A percentile compares a stretch with the other conserved stretches of the same genome.
These are phyloP conservation scores for Lachnellula suecica DNA, from an alignment of 2,329 filamentous ascomycete genomes.

Conservation along the genomic window DNA sequence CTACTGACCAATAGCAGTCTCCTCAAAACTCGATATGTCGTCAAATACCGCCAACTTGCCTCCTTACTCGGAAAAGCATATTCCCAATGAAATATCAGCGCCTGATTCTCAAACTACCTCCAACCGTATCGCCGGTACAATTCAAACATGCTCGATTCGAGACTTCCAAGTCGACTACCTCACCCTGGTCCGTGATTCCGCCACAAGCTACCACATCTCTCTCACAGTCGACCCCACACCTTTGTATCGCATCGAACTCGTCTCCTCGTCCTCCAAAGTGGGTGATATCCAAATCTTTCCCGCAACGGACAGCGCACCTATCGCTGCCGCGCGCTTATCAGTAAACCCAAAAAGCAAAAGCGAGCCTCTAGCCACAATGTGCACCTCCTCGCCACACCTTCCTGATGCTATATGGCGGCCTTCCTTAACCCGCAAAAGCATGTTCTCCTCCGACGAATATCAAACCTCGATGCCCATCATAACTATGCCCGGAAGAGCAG, in stretches of 20 bases:
- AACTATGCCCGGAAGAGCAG: not conserved
- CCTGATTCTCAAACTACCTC: too few relatives aligned
- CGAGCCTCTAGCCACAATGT: not conserved
- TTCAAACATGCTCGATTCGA: not conserved
- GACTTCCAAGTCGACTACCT: not conserved
- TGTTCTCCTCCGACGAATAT: not conserved
- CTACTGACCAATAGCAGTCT: too few relatives aligned
- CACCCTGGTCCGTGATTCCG: not conserved
- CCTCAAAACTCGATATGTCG: too few relatives aligned
- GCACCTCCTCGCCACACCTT: not conserved
- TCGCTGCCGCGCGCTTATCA: not conserved
- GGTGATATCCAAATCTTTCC: not conserved
- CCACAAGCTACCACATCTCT: not conserved
- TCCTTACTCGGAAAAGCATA: too few relatives aligned
- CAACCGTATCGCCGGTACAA: not conserved
- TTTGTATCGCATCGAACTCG: not conserved
- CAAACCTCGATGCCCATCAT: not conserved
- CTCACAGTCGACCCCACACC: not conserved
- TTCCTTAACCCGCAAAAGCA: not conserved
- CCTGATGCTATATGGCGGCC: not conserved
- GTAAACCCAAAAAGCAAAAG: not conserved
- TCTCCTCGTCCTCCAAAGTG: not conserved
- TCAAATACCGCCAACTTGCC: too few relatives aligned
- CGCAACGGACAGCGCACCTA: not conserved
- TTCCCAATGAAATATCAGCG: too few relatives aligned